These are phyloP conservation scores for Ilex asprella DNA, from an alignment of 257 asterid species.

Conservation along the genomic window DNA sequence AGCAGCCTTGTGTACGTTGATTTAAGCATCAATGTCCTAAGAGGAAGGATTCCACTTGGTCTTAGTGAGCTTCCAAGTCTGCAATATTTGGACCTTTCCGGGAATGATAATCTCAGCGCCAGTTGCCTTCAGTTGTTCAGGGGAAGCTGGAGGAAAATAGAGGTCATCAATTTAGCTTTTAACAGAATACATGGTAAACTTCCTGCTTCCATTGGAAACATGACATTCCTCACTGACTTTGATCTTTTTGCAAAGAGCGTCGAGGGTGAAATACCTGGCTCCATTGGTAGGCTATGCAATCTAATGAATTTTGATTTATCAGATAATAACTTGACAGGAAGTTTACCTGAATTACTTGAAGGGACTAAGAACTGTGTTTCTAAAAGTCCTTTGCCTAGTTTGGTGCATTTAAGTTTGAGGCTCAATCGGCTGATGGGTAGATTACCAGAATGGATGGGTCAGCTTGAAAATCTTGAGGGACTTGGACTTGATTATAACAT, in stretches of 20 bases:
- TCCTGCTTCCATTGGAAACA: conserved; percentile 33
- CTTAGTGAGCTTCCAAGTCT: conserved; percentile 25
- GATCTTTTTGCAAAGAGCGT: conserved; percentile 22
- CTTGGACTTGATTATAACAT: conserved; percentile 24
- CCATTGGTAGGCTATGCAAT: conserved; percentile 37
- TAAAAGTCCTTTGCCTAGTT: conserved; percentile 19
- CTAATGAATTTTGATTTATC: conserved; percentile 25
- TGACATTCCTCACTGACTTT: conserved; percentile 24
- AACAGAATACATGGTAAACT: conserved; percentile 34
- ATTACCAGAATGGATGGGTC: conserved; percentile 42
- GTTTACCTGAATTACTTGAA: conserved; percentile 28
- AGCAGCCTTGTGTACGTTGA: conserved; percentile 38
- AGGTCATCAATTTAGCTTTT: conserved; percentile 23
- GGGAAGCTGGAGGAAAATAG: conserved; percentile 35
- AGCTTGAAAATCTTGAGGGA: conserved; percentile 24
- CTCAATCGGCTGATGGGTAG: conserved; percentile 27
- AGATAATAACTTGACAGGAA: conserved; percentile 31
- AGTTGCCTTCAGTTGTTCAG: conserved; percentile 19
- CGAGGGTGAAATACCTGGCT: conserved; percentile 38
- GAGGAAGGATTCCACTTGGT: conserved; percentile 43
- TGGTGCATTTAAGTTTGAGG: conserved; percentile 20
- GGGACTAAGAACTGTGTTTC: conserved; percentile 25
- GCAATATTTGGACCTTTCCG: conserved; percentile 28
- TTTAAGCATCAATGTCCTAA: conserved; percentile 24
- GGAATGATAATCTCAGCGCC: conserved; percentile 29